These are phyloP conservation scores for Isatis lusitanica DNA, from an alignment of 441 rosid species.

Conservation along the genomic window DNA sequence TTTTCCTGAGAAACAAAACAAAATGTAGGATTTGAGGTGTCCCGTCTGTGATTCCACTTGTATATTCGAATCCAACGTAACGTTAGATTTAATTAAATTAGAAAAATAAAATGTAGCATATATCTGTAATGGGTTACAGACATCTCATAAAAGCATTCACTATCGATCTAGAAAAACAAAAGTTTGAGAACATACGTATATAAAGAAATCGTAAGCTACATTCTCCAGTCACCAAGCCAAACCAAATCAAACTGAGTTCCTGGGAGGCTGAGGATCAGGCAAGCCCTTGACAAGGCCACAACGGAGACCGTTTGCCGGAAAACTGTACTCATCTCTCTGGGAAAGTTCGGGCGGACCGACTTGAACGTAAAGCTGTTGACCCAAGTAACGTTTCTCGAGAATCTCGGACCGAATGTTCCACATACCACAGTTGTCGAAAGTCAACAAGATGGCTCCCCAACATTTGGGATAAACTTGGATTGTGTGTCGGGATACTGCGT, in stretches of 20 bases:
- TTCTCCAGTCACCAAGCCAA: background rate
- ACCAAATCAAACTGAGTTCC: conserved; percentile 29
- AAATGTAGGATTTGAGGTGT: background rate
- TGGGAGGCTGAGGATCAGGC: conserved; percentile 58
- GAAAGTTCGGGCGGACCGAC: conserved; percentile 49
- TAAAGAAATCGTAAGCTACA: background rate
- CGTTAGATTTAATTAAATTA: background rate
- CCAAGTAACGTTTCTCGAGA: conserved; percentile 54
- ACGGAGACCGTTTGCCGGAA: conserved; percentile 43
- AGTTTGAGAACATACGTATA: background rate
- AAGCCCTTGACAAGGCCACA: conserved; percentile 50
- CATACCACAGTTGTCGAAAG: conserved; percentile 72
- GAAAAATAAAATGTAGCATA: background rate
- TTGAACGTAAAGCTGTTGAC: conserved; percentile 61
- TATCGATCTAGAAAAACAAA: background rate
- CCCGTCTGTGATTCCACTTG: background rate
- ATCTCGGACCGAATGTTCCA: conserved; percentile 67
- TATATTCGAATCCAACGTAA: background rate
- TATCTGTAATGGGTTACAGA: background rate
- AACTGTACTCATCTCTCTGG: conserved; percentile 57
- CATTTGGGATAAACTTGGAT: conserved; percentile 65
- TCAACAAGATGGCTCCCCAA: conserved; percentile 64
- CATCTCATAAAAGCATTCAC: background rate
- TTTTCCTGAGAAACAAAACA: background rate
- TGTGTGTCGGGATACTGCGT: conserved; percentile 68